Evolutionary conservation across 2,329 filamentous ascomycete genomes (phyloP).

Genomic region (Botrytis deweyae): DNA sequence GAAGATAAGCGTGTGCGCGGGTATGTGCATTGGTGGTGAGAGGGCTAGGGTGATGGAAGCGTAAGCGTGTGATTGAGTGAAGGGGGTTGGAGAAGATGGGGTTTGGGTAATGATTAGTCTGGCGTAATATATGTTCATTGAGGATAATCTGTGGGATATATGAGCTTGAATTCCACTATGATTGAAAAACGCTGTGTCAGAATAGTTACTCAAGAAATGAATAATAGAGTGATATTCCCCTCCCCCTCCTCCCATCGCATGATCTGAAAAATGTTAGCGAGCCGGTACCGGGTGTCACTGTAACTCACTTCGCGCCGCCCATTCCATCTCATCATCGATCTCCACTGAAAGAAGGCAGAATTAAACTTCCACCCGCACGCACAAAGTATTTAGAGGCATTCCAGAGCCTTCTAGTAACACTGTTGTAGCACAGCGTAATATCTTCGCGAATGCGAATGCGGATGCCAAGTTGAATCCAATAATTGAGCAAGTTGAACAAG

Average conservation of each 20-base stretch:
- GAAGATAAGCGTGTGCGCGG: background rate
- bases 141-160: background rate
- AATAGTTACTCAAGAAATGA: background rate
- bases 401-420: background rate
- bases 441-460: background rate
- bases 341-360: slow-evolving; percentile 10
- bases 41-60: background rate
- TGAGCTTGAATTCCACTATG: background rate
- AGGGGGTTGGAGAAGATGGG: background rate
- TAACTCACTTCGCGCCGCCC: background rate
- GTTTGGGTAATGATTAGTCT: background rate
- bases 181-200: background rate
- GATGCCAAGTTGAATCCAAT: background rate
- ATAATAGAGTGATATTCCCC: background rate
- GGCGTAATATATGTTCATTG: background rate
- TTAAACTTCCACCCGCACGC: background rate
- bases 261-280: background rate
- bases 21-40: background rate
- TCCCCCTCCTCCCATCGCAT: background rate
- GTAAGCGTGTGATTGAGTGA: background rate
- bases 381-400: background rate
- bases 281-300: background rate
- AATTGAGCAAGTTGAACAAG: background rate
- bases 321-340: background rate
- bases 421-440: background rate